Percentiles rank a stretch among this genome's conserved stretches.
Conservation (phyloP, 371 early-diverging fungal genomes). For the Mucor irregularis region DNA sequence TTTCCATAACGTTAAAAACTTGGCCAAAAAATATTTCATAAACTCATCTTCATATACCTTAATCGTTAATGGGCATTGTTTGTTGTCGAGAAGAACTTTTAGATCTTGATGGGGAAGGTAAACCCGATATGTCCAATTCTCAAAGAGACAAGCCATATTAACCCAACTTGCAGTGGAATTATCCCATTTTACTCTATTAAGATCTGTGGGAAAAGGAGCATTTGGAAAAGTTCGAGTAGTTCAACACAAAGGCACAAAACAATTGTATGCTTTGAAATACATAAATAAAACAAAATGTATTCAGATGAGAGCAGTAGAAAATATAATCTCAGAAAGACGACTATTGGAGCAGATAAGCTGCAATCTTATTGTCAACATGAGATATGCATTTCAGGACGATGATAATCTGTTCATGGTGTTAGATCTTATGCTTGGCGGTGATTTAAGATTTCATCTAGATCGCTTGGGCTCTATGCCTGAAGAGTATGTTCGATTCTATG, state of each 20-base stretch:
- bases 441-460: constrained; percentile 80
- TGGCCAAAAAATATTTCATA: neutral
- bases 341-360: constrained; percentile 53
- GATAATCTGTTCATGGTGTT: constrained; percentile 80
- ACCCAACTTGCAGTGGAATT: constrained; percentile 37
- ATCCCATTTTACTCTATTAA: constrained; percentile 66
- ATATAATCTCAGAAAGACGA: constrained; percentile 59
- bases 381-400: constrained; percentile 85
- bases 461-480: constrained; percentile 63
- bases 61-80: constrained; percentile 41
- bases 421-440: constrained; percentile 88
- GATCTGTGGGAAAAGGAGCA: constrained; percentile 74
- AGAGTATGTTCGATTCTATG: constrained; percentile 75
- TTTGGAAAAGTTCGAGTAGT: constrained; percentile 87
- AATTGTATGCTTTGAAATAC: constrained; percentile 63
- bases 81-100: constrained; percentile 42
- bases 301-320: constrained; percentile 54
- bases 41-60: neutral
- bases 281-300: constrained; percentile 63
- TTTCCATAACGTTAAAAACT: neutral
- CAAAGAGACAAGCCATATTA: neutral
- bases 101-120: constrained; percentile 50
- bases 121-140: too few species aligned
- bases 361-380: constrained; percentile 66
- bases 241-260: constrained; percentile 73